phyloP scores from a whole-genome alignment of 2,329 filamentous ascomycete species.

The Daldinia sp. region DNA sequence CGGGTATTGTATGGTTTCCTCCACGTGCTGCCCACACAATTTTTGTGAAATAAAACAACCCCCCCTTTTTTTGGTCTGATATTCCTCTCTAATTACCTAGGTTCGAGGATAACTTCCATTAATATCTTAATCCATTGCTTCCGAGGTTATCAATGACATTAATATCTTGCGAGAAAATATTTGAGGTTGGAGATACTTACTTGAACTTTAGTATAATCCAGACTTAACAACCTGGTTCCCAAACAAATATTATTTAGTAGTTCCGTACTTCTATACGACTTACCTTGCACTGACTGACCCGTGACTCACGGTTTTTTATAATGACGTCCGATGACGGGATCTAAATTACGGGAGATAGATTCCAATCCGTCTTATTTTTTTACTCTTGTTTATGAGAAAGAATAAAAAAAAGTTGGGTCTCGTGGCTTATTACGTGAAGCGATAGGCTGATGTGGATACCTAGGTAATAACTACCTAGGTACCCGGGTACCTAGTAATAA shows the following conservation, averaged over 20 bases:
- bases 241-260: too few species aligned
- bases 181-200: too few species aligned
- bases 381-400: slow-evolving; percentile 1
- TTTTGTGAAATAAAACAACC: slow-evolving; percentile 1
- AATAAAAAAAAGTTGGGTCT: slow-evolving; percentile 34
- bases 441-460: slow-evolving; percentile 33
- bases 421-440: slow-evolving; percentile 24
- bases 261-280: background rate
- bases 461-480: background rate
- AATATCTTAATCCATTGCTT: background rate
- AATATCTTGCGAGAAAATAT: too few species aligned
- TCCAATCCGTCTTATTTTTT: slow-evolving; percentile 9
- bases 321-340: slow-evolving; percentile 41
- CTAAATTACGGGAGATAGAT: slow-evolving; percentile 12
- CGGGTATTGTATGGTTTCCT: slow-evolving; percentile 4
- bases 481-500: too few species aligned
- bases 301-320: slow-evolving; percentile 33
- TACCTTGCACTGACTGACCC: background rate
- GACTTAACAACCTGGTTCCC: too few species aligned
- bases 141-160: too few species aligned
- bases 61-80: background rate
- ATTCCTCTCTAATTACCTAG: background rate
- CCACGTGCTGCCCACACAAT: slow-evolving; percentile 1
- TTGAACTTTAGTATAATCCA: too few species aligned
- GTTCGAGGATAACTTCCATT: background rate